These are phyloP conservation scores for Purshia tridentata DNA, from an alignment of 306 rosid species.

Conservation along the genomic window DNA sequence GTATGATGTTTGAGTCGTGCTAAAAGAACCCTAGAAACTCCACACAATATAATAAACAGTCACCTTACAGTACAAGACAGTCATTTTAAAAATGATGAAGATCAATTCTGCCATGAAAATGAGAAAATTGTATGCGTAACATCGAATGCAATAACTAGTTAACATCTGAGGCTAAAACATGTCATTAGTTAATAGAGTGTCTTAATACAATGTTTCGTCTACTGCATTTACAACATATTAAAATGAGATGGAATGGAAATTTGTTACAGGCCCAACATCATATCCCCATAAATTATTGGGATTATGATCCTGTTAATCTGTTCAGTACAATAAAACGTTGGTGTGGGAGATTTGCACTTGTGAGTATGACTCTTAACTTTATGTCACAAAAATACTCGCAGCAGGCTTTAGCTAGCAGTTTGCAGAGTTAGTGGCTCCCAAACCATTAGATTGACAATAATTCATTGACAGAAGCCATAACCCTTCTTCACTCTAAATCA, in stretches of 20 bases:
- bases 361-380: slow-evolving; percentile 14
- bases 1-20: too few relatives aligned
- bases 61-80: too few relatives aligned
- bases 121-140: not conserved
- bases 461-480: slow-evolving; percentile 1
- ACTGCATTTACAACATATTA: slow-evolving; percentile 27
- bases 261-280: slow-evolving; percentile 29
- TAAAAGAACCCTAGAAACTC: too few relatives aligned
- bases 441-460: slow-evolving; percentile 17
- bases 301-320: slow-evolving; percentile 27
- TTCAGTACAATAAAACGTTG: slow-evolving; percentile 18
- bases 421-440: slow-evolving; percentile 22
- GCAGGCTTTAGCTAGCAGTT: slow-evolving; percentile 21
- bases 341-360: slow-evolving; percentile 15
- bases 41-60: too few relatives aligned
- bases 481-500: not conserved
- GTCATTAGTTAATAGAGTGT: not conserved
- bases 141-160: not conserved
- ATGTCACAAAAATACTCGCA: slow-evolving; percentile 24
- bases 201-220: not conserved
- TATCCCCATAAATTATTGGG: slow-evolving; percentile 47
- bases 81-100: too few relatives aligned
- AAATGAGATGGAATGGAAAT: not conserved
- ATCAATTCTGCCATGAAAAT: not conserved
- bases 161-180: not conserved